Conservation (phyloP, 768 basidiomycete genomes). For the Dacryopinax spathularia region DNA sequence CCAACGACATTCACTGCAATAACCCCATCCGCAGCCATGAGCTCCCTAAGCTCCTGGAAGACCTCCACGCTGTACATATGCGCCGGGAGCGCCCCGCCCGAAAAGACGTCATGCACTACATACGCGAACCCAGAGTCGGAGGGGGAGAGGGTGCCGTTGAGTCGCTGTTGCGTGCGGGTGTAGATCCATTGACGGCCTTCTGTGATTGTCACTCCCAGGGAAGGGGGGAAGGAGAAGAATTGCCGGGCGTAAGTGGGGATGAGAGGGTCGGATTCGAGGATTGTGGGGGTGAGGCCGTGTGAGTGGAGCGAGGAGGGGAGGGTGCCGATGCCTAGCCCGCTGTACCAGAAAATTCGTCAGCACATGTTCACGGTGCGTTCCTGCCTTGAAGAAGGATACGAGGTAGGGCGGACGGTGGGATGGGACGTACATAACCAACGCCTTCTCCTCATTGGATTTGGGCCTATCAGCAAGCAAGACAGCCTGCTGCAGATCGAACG, state of each 20-base stretch:
- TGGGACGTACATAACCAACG: constrained; percentile 51
- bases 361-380: no score
- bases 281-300: constrained; percentile 56
- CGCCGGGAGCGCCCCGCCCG: constrained; percentile 79
- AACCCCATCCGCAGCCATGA: constrained; percentile 57
- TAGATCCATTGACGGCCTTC: constrained; percentile 44
- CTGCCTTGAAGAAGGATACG: no score
- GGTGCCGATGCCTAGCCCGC: constrained; percentile 79
- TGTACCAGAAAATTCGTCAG: constrained; percentile 22
- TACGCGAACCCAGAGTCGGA: constrained; percentile 16
- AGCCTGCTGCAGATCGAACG: constrained; percentile 81
- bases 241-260: constrained; percentile 69
- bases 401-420: constrained; percentile 10
- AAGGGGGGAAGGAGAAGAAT: constrained; percentile 58
- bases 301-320: constrained; percentile 59
- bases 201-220: constrained; percentile 49
- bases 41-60: constrained; percentile 52
- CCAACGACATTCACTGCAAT: constrained; percentile 82
- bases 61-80: constrained; percentile 77
- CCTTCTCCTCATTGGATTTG: constrained; percentile 33
- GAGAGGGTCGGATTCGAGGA: constrained; percentile 86
- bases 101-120: constrained; percentile 84
- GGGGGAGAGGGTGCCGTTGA: neutral
- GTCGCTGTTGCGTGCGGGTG: constrained; percentile 17
- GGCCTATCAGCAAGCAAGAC: constrained; percentile 43